Conservation (phyloP, 2,329 filamentous ascomycete species). For the Neospermospora avenae region DNA sequence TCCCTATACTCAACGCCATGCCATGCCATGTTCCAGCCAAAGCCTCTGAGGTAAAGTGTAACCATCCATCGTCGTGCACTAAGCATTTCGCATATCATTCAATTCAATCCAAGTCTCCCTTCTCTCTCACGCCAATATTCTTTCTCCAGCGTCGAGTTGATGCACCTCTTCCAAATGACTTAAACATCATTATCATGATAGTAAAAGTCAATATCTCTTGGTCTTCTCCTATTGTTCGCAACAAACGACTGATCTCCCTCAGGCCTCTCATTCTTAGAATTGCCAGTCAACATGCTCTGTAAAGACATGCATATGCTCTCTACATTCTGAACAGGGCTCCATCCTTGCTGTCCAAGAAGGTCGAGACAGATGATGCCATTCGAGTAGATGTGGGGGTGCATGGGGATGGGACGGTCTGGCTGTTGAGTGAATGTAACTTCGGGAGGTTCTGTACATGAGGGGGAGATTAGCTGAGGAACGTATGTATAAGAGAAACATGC, state of each 20-base stretch:
- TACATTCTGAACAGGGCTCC: conserved; percentile 95
- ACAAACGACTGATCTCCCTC: conserved; percentile 91
- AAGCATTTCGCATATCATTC: not conserved
- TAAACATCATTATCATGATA: conserved; percentile 83
- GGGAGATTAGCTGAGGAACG: not conserved
- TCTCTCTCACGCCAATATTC: not conserved
- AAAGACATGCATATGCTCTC: conserved; percentile 96
- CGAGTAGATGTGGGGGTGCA: conserved; percentile 94
- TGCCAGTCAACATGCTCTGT: conserved; percentile 97
- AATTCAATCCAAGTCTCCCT: not conserved
- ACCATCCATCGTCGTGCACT: not conserved
- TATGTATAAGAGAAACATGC: too few relatives aligned
- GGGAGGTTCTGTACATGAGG: conserved; percentile 68
- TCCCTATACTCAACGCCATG: not conserved
- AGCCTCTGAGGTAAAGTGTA: not conserved
- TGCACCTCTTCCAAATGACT: not conserved
- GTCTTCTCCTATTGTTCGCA: conserved; percentile 70
- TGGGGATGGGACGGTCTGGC: conserved; percentile 69
- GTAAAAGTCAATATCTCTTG: conserved; percentile 86
- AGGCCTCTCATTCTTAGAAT: conserved; percentile 85
- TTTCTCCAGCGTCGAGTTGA: not conserved
- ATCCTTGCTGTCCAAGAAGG: conserved; percentile 80
- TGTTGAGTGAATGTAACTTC: conserved; percentile 84
- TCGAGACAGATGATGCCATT: conserved; percentile 99
- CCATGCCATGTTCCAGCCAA: not conserved